A percentile compares a stretch with the other conserved stretches of the same genome.
Evolutionary conservation across 345 rosid genomes (phyloP).

Genomic region (Eucalyptus guilfoylei): DNA sequence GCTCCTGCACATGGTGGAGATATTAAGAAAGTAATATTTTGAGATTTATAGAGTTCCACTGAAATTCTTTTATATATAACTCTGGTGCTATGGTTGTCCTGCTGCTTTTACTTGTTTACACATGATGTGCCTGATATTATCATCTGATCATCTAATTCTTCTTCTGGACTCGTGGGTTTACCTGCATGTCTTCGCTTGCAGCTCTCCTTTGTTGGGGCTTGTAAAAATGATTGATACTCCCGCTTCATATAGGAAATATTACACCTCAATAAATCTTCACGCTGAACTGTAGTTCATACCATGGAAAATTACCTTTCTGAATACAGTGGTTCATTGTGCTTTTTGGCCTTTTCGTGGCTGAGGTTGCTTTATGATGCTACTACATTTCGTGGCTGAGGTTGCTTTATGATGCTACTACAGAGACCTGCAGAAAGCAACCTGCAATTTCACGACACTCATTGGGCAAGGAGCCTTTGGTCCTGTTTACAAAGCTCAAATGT

Average conservation of each 20-base stretch:
- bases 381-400: conserved; percentile 8
- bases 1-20: neutral
- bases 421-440: conserved; percentile 95
- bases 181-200: neutral
- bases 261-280: neutral
- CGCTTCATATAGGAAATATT: neutral
- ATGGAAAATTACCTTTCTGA: neutral
- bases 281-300: neutral
- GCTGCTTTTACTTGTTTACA: neutral
- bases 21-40: neutral
- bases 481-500: conserved; percentile 96
- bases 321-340: neutral
- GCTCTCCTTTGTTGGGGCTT: neutral
- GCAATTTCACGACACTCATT: conserved; percentile 74
- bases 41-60: neutral
- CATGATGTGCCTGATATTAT: neutral
- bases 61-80: neutral
- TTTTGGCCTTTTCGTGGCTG: neutral
- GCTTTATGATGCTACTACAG: conserved; percentile 19
- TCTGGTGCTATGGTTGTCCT: neutral
- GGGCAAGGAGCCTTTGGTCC: conserved; percentile 99
- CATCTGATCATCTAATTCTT: neutral
- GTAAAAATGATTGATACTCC: neutral
- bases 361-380: neutral
- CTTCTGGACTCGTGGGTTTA: neutral